Evolutionary conservation across 2,329 filamentous ascomycete species (phyloP).

Genomic region (Cladophialophora yegresii): DNA sequence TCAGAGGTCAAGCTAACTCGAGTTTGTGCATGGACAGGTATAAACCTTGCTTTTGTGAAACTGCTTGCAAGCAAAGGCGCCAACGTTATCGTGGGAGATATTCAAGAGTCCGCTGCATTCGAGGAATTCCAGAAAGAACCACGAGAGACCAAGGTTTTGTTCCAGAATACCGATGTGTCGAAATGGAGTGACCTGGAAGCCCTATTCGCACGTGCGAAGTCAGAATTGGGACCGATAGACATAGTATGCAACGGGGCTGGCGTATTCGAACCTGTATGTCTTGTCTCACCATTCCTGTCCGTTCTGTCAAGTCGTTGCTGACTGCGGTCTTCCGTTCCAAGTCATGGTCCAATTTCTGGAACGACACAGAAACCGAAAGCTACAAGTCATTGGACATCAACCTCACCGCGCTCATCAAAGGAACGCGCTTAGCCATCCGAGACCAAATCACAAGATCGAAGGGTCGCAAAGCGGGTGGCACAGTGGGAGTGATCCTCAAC

Average conservation of each 20-base stretch:
- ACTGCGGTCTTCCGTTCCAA: not conserved
- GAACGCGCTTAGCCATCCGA: slow-evolving; percentile 53
- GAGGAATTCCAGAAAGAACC: slow-evolving; percentile 41
- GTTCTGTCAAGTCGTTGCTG: not conserved
- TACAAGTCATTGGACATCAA: slow-evolving; percentile 55
- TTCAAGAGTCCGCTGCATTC: slow-evolving; percentile 48
- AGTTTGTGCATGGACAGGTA: slow-evolving; percentile 42
- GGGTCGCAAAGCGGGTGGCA: slow-evolving; percentile 36
- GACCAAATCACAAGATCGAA: slow-evolving; percentile 42
- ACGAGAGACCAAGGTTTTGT: slow-evolving; percentile 41
- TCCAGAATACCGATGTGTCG: slow-evolving; percentile 51
- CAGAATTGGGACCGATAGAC: slow-evolving; percentile 52
- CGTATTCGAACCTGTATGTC: slow-evolving; percentile 40
- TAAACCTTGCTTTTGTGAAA: slow-evolving; percentile 49
- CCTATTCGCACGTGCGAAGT: slow-evolving; percentile 53
- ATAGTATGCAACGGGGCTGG: slow-evolving; percentile 52
- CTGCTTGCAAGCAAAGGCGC: slow-evolving; percentile 47
- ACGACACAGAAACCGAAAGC: slow-evolving; percentile 44
- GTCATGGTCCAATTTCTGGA: slow-evolving; percentile 15
- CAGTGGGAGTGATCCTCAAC: slow-evolving; percentile 47
- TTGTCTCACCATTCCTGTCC: not conserved
- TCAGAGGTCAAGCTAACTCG: not conserved
- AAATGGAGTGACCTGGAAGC: slow-evolving; percentile 52
- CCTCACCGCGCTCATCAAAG: slow-evolving; percentile 54
- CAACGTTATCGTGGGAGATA: slow-evolving; percentile 50